These are phyloP conservation scores for Sporormia fimetaria DNA, from an alignment of 495 filamentous ascomycete species.

Conservation along the genomic window DNA sequence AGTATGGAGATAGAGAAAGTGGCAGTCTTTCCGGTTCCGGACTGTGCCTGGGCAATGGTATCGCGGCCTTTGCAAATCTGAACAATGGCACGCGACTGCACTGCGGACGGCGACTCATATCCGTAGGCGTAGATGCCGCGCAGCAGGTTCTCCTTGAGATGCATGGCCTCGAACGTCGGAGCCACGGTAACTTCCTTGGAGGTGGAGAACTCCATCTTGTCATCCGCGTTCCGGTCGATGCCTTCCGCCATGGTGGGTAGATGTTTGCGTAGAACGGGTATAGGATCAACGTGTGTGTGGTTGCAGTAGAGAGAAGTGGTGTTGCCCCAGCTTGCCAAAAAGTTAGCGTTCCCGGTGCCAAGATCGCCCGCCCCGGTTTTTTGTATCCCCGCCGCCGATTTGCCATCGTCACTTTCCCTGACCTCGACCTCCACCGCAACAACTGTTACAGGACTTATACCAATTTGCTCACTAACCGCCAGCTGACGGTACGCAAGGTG, in stretches of 20 bases:
- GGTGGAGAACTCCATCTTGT: conserved; percentile 95
- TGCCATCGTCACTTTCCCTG: too few relatives aligned
- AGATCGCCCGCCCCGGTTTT: too few relatives aligned
- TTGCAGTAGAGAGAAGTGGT: neutral
- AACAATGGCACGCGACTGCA: conserved; percentile 94
- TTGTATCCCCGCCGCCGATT: too few relatives aligned
- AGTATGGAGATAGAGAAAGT: conserved; percentile 98
- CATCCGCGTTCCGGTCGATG: conserved; percentile 86
- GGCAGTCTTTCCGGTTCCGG: conserved; percentile 96
- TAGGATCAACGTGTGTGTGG: too few relatives aligned
- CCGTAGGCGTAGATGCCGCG: conserved; percentile 98
- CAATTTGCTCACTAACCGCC: neutral
- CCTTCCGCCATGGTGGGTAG: conserved; percentile 68
- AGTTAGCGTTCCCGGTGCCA: too few relatives aligned
- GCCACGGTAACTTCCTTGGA: conserved; percentile 95
- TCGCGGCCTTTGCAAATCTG: conserved; percentile 98
- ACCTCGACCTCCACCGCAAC: too few relatives aligned
- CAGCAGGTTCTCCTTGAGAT: conserved; percentile 89
- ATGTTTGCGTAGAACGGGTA: too few relatives aligned
- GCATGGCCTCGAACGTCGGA: conserved; percentile 61
- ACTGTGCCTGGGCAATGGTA: conserved; percentile 98
- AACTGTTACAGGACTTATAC: too few relatives aligned
- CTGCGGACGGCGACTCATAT: conserved; percentile 93
- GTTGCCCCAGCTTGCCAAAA: too few relatives aligned
- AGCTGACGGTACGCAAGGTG: too few relatives aligned